A percentile compares a stretch with the other conserved stretches of the same genome.
Conservation (phyloP, 148 eudicot species). For the Camellia lanceoleosa region DNA sequence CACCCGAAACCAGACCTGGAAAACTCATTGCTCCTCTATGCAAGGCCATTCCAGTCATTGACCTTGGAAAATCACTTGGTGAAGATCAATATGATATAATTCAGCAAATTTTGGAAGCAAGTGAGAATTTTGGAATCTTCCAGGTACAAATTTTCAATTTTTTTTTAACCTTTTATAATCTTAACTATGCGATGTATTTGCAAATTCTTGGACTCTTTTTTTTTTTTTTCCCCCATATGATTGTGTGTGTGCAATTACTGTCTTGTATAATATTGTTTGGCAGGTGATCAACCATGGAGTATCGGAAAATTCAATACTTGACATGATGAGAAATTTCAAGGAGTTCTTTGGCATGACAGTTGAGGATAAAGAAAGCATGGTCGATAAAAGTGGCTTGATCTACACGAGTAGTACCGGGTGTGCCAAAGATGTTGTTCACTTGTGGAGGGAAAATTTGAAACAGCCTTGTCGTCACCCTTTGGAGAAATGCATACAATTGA, state of each 20-base stretch:
- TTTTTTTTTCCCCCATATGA: not conserved
- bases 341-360: conserved; percentile 48
- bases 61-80: conserved; percentile 27
- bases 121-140: conserved; percentile 48
- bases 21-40: conserved; percentile 22
- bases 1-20: conserved; percentile 53
- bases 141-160: conserved; percentile 36
- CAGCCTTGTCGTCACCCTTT: too few relatives aligned
- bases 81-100: conserved; percentile 6
- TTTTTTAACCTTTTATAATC: too few relatives aligned
- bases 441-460: too few relatives aligned
- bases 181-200: not conserved
- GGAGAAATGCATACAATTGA: too few relatives aligned
- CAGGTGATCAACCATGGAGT: conserved; percentile 52
- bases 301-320: conserved; percentile 26
- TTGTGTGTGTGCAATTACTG: not conserved
- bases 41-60: conserved; percentile 39
- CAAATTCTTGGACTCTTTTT: not conserved
- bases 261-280: not conserved
- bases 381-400: conserved; percentile 33
- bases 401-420: conserved; percentile 41
- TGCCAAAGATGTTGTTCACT: conserved; percentile 39
- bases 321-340: conserved; percentile 35
- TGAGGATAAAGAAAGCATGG: conserved; percentile 38
- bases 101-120: conserved; percentile 43